Base-by-base conservation (phyloP, 257 asterid genomes). In the Solanum chiquidenum region DNA sequence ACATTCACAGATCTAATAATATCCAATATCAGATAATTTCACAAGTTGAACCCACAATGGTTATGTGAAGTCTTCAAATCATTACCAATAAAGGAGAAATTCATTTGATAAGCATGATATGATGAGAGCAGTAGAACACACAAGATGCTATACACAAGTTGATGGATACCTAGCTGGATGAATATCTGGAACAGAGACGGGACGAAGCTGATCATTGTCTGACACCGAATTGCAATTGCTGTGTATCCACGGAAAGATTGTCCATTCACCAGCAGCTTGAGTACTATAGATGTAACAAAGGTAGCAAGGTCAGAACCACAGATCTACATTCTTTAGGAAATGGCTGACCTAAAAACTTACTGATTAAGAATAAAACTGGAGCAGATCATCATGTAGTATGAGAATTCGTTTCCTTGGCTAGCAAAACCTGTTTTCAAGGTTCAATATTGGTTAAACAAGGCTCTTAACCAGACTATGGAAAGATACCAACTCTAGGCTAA, bases 341-440 rank as follows among this genome's bases (percentile, higher is more conserved):
- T 52, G 80, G 52, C 46, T 58, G 25, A 42, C 62, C 84, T 66
- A 52, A 86, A 83, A 85, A 35, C 98, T 92, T 92, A 97, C 99
- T 92, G 89, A 92, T 97, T 97, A 90, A 97, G 94, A 84, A 97
- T 95, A 93, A 97, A 97, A 92, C 98, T 94, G 88, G 99, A 97
- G 94, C 99, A 97, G 89, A 97, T 97, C 99, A 97, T 97, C 99
- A 95, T 97, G 93, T 97, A 97, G 93, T 97, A 97, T 33, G 99
- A 97, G 90, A 97, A 97, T 88, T 97, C 99, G 90, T 97, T 97
- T 89, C 98, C 99, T 90, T 97, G 99, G 94, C 98, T 92, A 71
- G 94, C 88, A 90, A 97, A 95, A 89, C 99, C 99, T 97, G 98
- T 20, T 86, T 20, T 16, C 86, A 49, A 82, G 69, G 71, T 18